phyloP scores from a whole-genome alignment of 352 stramenopile species.

The Globisporangium mamillatum region DNA sequence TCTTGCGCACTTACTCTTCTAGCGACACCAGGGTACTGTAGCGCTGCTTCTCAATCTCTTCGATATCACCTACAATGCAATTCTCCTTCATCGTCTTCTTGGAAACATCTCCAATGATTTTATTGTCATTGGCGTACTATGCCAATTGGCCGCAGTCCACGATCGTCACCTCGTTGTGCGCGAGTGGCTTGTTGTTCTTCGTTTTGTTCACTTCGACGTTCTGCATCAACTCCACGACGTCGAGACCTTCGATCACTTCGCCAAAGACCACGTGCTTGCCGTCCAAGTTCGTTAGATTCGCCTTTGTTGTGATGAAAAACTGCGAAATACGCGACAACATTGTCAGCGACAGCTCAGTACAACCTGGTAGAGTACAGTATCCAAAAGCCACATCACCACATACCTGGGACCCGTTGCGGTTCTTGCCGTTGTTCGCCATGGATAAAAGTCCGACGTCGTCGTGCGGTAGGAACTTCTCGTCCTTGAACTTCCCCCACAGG shows the following conservation, averaged over 20 bases:
- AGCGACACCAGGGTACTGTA: neutral
- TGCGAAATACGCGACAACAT: constrained; percentile 14
- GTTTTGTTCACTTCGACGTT: constrained; percentile 49
- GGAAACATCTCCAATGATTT: neutral
- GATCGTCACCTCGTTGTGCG: constrained; percentile 58
- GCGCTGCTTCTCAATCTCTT: neutral
- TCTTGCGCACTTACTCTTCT: constrained; percentile 65
- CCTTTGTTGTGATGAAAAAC: constrained; percentile 82
- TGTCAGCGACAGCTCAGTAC: neutral
- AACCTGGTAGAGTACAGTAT: neutral
- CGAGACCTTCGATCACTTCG: constrained; percentile 82
- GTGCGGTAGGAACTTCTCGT: constrained; percentile 74
- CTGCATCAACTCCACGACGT: constrained; percentile 72
- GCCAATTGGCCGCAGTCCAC: constrained; percentile 62
- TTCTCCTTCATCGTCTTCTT: neutral
- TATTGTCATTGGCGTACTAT: neutral
- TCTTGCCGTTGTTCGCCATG: constrained; percentile 79
- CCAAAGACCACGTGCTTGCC: constrained; percentile 97
- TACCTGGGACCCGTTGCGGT: constrained; percentile 75
- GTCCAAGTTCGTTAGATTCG: constrained; percentile 74
- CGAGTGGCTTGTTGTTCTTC: constrained; percentile 45
- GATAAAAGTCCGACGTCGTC: constrained; percentile 75
- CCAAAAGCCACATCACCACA: neutral
- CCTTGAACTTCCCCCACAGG: constrained; percentile 83
- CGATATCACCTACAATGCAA: constrained; percentile 2